phyloP scores from a whole-genome alignment of 1,284 basidiomycete species.

The Peniophora sp. region DNA sequence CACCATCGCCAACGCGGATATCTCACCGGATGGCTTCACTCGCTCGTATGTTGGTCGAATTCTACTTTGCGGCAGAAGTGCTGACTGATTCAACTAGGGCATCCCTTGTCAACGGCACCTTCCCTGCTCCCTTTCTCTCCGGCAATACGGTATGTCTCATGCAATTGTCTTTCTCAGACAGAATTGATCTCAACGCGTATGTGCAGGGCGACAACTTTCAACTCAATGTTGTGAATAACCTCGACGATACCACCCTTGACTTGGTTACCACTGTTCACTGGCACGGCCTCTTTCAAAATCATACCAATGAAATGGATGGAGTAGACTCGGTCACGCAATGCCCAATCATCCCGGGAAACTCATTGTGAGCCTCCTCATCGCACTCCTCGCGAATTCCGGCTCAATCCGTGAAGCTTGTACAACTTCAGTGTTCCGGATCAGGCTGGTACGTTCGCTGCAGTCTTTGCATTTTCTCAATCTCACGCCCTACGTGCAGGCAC shows the following conservation, averaged over 20 bases:
- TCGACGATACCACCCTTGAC: not conserved
- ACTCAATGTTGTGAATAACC: not conserved
- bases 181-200: not conserved
- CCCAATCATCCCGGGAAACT: conserved; percentile 27
- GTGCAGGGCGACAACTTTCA: not conserved
- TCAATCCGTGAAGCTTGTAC: not conserved
- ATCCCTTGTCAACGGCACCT: not conserved
- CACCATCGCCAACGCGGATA: conserved; percentile 14
- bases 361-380: no score
- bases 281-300: conserved; percentile 21
- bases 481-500: no score
- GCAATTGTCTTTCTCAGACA: not conserved
- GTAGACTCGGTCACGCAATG: conserved; percentile 31
- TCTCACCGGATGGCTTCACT: conserved; percentile 19
- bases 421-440: conserved; percentile 21
- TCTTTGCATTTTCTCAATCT: no score
- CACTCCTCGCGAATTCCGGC: no score
- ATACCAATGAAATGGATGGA: conserved; percentile 19
- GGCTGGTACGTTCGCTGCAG: conserved; percentile 10
- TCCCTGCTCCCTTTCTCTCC: conserved; percentile 4
- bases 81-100: not conserved
- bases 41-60: not conserved
- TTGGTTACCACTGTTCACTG: conserved; percentile 12
- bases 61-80: not conserved
- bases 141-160: conserved; percentile 6